Evolutionary conservation across 495 filamentous ascomycete genomes (phyloP), one percentile per base, ranked within the genome.

Genomic region (Aspergillus conjunctus): DNA sequence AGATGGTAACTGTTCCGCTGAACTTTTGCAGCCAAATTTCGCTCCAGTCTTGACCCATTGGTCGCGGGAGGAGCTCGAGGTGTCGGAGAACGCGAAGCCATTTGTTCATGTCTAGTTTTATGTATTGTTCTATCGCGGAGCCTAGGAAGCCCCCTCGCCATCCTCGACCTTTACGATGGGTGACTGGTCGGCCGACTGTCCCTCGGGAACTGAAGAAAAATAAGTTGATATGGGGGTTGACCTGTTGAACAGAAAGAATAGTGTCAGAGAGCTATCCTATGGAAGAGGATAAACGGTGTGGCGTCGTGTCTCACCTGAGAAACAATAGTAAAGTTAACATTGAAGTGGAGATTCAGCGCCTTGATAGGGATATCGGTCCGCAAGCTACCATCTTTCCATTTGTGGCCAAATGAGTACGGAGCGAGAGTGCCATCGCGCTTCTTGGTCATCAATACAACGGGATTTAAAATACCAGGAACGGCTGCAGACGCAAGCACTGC

Each of bases 141-240:
- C 93, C 93, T 1, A 98, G 80, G 76, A 93, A 98, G 3, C 94
- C 94, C 39, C 94, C 94, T 33, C 94, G 87, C 94, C 94, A 98
- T 54, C 94, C 94, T 37, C 93, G 89, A 7, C 94, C 94, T 59
- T 85, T 87, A 46, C 94, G 89, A 72, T 98, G 94, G 0, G 94
- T 97, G 34, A 98, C 94, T 26, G 94, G 94, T 22, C 90, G 86
- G 33, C 94, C 94, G 44, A 98, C 92, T 1, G 88, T 86, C 14
- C 94, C 94, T 37, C 95, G 85, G 4, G 92, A 93, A 32, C 89
- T 93, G 79, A 98, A 98, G 80, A 98, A 97, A 81, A 98, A 98
- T 17, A 97, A 84, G 66, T 96, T 97, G 73, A 98, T 90, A 70
- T 98, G 94, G 1, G 95, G 94, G 70, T 98, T 98, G 32, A 97